A percentile compares a stretch with the other conserved stretches of the same genome.
Conservation (phyloP, 2,329 filamentous ascomycete species). For the Aspergillus phoenicis region DNA sequence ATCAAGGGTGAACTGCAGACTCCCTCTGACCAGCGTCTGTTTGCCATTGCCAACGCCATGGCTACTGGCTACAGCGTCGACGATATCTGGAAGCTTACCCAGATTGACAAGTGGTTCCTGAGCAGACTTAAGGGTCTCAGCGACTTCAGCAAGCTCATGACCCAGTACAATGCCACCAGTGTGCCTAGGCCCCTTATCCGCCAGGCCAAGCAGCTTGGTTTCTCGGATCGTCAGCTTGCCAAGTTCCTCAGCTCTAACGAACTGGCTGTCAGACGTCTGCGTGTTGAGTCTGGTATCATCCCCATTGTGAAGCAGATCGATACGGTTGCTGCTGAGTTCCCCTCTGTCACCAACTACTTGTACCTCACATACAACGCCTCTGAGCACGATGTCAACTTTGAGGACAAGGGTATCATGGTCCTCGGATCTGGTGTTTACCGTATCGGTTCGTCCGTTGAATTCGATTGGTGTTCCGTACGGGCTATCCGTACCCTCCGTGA, state of each 20-base stretch:
- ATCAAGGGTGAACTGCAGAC: constrained; percentile 96
- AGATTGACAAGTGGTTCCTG: constrained; percentile 99
- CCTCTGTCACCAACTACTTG: constrained; percentile 90
- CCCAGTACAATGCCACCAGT: constrained; percentile 67
- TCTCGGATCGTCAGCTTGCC: constrained; percentile 89
- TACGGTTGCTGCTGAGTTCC: constrained; percentile 96
- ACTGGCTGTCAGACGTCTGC: constrained; percentile 78
- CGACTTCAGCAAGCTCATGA: constrained; percentile 82
- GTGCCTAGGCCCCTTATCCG: constrained; percentile 68
- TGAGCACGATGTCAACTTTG: constrained; percentile 79
- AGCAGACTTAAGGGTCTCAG: constrained; percentile 87
- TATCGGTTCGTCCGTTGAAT: constrained; percentile 96
- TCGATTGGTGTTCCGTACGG: constrained; percentile 97
- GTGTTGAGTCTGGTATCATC: constrained; percentile 81
- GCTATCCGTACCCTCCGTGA: constrained; percentile 88
- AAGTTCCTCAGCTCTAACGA: constrained; percentile 96
- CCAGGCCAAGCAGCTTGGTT: constrained; percentile 89
- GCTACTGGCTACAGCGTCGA: constrained; percentile 88
- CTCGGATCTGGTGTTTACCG: constrained; percentile 94
- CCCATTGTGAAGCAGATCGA: constrained; percentile 98
- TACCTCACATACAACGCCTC: constrained; percentile 94
- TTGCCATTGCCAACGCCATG: constrained; percentile 98
- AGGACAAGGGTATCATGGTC: constrained; percentile 94
- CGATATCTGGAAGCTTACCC: constrained; percentile 97
- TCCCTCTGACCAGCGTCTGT: constrained; percentile 93